Conservation (phyloP, 163 green algal genomes). For the Scenedesmus sp. region DNA sequence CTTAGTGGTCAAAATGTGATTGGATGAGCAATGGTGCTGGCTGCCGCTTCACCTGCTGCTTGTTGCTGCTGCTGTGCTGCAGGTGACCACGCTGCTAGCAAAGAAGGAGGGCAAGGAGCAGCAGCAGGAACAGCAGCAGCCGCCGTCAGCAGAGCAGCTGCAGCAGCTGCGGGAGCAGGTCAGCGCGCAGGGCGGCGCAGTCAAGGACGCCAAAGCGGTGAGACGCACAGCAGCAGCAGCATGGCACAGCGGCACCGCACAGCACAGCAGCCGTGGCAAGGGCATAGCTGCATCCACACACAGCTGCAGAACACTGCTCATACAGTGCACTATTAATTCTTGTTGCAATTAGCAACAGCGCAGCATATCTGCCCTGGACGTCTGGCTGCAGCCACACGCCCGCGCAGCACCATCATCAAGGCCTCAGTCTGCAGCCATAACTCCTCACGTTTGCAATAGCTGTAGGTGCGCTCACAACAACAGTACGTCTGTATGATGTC, state of each 20-base stretch:
- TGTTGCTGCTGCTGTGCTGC: conserved; percentile 24
- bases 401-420: neutral
- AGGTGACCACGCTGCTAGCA: conserved; percentile 95
- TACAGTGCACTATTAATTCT: too few relatives aligned
- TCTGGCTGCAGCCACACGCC: neutral
- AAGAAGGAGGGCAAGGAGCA: conserved; percentile 67
- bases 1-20: neutral
- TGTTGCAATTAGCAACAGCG: too few relatives aligned
- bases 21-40: neutral
- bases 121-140: conserved; percentile 11
- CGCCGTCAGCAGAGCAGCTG: conserved; percentile 62
- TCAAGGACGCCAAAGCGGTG: conserved; percentile 84
- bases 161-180: conserved; percentile 64
- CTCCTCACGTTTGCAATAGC: neutral
- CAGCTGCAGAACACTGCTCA: too few relatives aligned
- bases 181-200: conserved; percentile 71
- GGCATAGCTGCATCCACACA: neutral
- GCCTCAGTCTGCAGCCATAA: neutral
- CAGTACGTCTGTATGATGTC: neutral
- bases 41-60: neutral
- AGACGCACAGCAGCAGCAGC: conserved; percentile 7
- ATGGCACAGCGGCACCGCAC: too few relatives aligned
- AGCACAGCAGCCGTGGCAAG: neutral
- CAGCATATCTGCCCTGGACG: too few relatives aligned
- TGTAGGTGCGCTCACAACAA: neutral